Base-by-base conservation (phyloP, 352 stramenopile genomes). In the Globisporangium parvum region DNA sequence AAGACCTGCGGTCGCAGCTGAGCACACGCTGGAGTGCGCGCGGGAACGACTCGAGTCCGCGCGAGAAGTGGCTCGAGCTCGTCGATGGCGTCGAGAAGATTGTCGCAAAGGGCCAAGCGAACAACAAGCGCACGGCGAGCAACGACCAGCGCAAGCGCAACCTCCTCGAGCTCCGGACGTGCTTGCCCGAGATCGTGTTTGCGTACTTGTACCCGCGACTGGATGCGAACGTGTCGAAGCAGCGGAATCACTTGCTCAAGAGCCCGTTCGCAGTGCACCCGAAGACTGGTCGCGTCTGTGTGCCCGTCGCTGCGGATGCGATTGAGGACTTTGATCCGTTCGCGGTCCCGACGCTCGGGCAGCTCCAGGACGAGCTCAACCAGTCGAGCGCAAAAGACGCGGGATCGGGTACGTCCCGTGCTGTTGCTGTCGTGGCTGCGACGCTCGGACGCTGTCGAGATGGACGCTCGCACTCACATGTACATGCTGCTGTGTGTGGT, bases 171-270 rank as follows among this genome's bases (percentile, higher is more conserved):
- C 69, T 95, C 41, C 72, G 87, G 44, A 91, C 84, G 42, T 99
- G 95, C 84, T 67, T 97, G 21, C 82, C 94, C 56, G 92, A 98
- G 73, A 97, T 98, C 46, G 95, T 99, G 40, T 94, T 99, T 56
- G 76, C 85, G 37, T 96, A 99, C 62, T 85, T 96, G 31, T 99
- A 99, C 71, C 96, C 97, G 15, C 85, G 97, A 39, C 69, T 99
- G 59, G 97, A 99, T 96, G 97, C 98, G 40, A 99, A 99, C 72
- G 97, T 99, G 51, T 99, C 96, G 59, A 99, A 99, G 70, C 93
- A 98, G 69, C 87, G 96, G 55, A 99, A 99, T 87, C 97, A 99
- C 85, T 98, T 99, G 80, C 82, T 99, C 40, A 99, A 99, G 74
- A 97, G 80, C 73, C 97, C 97, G 28, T 99, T 99, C 65, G 97